Percentiles rank a stretch among this genome's conserved stretches.
These are phyloP conservation scores for Hepatocystis sp. DNA, from an alignment of 169 alveolate genomes.

Conservation along the genomic window DNA sequence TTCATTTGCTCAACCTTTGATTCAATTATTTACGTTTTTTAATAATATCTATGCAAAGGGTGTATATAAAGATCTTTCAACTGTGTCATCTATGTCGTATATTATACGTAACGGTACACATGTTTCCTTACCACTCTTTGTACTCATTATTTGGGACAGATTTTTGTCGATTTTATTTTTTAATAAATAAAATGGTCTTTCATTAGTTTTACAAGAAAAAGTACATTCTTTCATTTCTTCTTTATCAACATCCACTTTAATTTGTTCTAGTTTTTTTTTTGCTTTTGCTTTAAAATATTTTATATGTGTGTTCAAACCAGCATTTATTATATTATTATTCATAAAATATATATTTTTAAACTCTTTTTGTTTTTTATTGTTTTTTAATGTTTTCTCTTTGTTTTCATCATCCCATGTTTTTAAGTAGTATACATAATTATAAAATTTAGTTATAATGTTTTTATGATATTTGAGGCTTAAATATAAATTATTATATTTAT, in stretches of 20 bases:
- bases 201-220: conserved; percentile 26
- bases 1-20: no score
- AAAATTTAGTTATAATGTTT: conserved; percentile 51
- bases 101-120: conserved; percentile 19
- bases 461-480: conserved; percentile 37
- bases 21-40: no score
- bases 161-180: conserved; percentile 27
- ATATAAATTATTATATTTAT: conserved; percentile 13
- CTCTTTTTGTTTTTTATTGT: conserved; percentile 27
- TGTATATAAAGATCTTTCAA: conserved; percentile 69
- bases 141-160: not conserved
- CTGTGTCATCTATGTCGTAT: conserved; percentile 65
- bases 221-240: conserved; percentile 76
- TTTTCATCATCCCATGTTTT: conserved; percentile 29
- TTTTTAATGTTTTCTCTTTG: conserved; percentile 6
- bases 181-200: conserved; percentile 35
- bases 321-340: conserved; percentile 47
- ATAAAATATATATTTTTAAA: conserved; percentile 36
- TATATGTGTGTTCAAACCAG: conserved; percentile 49
- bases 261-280: conserved; percentile 24
- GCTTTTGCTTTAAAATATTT: conserved; percentile 45
- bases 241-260: conserved; percentile 20
- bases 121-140: not conserved
- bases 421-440: conserved; percentile 52
- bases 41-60: no score